A percentile compares a stretch with the other conserved stretches of the same genome.
Evolutionary conservation across 306 rosid genomes (phyloP).

Genomic region (Sphenostylis stenocarpa): DNA sequence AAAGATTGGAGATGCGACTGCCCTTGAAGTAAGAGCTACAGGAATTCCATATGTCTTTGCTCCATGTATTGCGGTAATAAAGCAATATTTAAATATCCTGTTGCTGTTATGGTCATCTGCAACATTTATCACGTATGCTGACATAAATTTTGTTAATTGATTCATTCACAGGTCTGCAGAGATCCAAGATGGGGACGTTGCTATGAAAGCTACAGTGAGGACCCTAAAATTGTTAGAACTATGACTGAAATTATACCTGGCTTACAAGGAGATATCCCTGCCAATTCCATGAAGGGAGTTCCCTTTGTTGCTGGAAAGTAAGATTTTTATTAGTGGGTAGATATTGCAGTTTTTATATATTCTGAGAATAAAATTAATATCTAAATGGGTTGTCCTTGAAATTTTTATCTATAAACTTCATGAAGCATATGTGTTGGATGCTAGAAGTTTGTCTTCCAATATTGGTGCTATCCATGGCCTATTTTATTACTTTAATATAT

Average conservation of each 20-base stretch:
- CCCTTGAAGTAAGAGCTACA: conserved; percentile 97
- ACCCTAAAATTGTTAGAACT: conserved; percentile 63
- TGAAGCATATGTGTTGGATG: background rate
- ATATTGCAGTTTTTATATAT: background rate
- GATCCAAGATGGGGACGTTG: conserved; percentile 99
- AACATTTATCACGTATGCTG: background rate
- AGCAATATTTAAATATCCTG: background rate
- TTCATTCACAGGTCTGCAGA: conserved; percentile 74
- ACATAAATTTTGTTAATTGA: conserved; percentile 1
- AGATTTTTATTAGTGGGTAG: conserved; percentile 35
- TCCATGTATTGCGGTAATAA: conserved; percentile 92
- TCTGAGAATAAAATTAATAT: background rate
- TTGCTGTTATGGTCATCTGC: background rate
- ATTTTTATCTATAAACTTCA: background rate
- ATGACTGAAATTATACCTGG: conserved; percentile 98
- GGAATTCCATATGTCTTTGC: conserved; percentile 94
- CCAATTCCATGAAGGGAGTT: conserved; percentile 59
- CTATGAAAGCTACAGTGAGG: conserved; percentile 97
- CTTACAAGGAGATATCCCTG: conserved; percentile 86
- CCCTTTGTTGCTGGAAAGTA: conserved; percentile 96
- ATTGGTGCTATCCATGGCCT: background rate
- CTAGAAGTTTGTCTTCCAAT: background rate
- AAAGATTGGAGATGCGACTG: conserved; percentile 94
- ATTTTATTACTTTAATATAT: background rate
- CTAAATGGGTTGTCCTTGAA: background rate